A percentile compares a stretch with the other conserved stretches of the same genome.
Evolutionary conservation across 1,284 basidiomycete species (phyloP).

Genomic region (Schizopora paradoxa): DNA sequence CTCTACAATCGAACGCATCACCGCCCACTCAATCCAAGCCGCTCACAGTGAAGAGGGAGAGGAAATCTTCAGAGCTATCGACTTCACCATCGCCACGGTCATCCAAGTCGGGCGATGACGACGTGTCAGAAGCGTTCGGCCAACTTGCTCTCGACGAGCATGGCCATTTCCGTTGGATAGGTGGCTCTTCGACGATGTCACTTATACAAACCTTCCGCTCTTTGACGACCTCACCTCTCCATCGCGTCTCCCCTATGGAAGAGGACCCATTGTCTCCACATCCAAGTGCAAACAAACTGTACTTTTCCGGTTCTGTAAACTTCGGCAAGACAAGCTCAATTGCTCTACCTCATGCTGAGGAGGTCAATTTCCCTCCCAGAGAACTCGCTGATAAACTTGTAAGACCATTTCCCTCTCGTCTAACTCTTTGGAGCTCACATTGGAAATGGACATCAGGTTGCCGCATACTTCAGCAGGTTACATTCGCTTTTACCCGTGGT

Average conservation of each 20-base stretch:
- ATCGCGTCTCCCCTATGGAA: constrained; percentile 75
- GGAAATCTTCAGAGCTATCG: constrained; percentile 25
- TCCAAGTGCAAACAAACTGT: constrained; percentile 74
- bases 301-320: constrained; percentile 84
- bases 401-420: constrained; percentile 19
- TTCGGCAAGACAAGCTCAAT: constrained; percentile 81
- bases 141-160: constrained; percentile 85
- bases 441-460: constrained; percentile 45
- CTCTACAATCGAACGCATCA: constrained; percentile 3
- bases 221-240: constrained; percentile 65
- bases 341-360: constrained; percentile 79
- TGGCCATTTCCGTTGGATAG: constrained; percentile 89
- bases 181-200: constrained; percentile 85
- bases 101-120: constrained; percentile 43
- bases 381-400: constrained; percentile 82
- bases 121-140: constrained; percentile 76
- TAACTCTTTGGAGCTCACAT: constrained; percentile 13
- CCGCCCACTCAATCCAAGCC: constrained; percentile 1
- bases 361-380: constrained; percentile 80
- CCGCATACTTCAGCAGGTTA: constrained; percentile 78
- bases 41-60: constrained; percentile 18
- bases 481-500: constrained; percentile 83
- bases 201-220: constrained; percentile 84
- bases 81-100: constrained; percentile 14
- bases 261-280: constrained; percentile 72